phyloP scores from a whole-genome alignment of 768 basidiomycete species.

The Tylopilus intermedius region DNA sequence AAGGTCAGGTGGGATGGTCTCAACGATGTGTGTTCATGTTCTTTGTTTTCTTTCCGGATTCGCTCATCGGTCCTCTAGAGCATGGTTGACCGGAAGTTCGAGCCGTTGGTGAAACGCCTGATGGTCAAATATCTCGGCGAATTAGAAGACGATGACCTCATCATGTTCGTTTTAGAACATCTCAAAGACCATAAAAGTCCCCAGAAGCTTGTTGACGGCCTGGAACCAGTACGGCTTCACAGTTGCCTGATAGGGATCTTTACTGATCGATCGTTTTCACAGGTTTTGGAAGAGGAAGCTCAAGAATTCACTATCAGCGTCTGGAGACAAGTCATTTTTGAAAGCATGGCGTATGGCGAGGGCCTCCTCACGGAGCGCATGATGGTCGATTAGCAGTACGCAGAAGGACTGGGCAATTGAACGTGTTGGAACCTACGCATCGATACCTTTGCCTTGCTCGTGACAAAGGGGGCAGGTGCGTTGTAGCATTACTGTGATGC shows the following conservation, averaged over 20 bases:
- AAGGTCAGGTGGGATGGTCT: conserved; percentile 92
- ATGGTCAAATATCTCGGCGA: conserved; percentile 89
- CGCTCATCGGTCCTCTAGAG: conserved; percentile 41
- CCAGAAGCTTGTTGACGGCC: conserved; percentile 78
- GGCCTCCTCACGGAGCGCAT: conserved; percentile 82
- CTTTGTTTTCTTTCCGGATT: not conserved
- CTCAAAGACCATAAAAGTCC: conserved; percentile 87
- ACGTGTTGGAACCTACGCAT: conserved; percentile 17
- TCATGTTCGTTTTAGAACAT: conserved; percentile 91
- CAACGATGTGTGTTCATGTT: conserved; percentile 59
- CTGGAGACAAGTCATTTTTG: conserved; percentile 92
- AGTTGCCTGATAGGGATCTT: not conserved
- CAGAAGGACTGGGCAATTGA: conserved; percentile 8
- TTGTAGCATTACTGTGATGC: conserved; percentile 45
- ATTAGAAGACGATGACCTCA: conserved; percentile 88
- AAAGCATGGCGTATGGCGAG: conserved; percentile 90
- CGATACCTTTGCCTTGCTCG: conserved; percentile 26
- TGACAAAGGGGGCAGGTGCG: conserved; percentile 53
- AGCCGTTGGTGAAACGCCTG: conserved; percentile 74
- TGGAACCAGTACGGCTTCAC: conserved; percentile 74
- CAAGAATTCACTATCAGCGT: conserved; percentile 67
- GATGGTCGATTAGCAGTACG: conserved; percentile 58
- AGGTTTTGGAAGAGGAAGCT: conserved; percentile 95
- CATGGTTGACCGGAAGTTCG: conserved; percentile 80
- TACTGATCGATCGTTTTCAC: conserved; percentile 3